Evolutionary conservation across 768 basidiomycete species (phyloP).

Genomic region (Boletus rubroflammeus): DNA sequence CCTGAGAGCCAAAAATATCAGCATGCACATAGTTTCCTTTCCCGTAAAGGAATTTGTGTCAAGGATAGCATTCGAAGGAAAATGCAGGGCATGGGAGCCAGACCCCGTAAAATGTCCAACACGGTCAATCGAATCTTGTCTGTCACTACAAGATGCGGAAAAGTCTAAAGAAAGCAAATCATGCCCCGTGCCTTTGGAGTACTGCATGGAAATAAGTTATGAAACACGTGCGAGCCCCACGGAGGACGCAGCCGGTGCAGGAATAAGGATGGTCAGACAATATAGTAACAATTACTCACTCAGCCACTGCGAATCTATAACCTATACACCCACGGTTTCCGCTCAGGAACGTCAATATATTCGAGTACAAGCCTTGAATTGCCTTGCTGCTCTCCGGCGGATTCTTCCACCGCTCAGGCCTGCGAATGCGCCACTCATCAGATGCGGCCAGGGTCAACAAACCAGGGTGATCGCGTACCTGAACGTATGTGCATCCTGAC

Average conservation of each 20-base stretch:
- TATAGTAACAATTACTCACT: slow-evolving; percentile 41
- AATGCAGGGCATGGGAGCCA: slow-evolving; percentile 2
- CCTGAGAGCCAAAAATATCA: slow-evolving; percentile 36
- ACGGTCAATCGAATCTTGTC: slow-evolving; percentile 4
- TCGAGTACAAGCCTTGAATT: slow-evolving; percentile 51
- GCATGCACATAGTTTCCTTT: not conserved
- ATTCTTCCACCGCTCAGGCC: slow-evolving; percentile 52
- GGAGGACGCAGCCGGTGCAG: slow-evolving; percentile 3
- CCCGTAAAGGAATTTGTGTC: not conserved
- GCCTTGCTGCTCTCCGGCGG: slow-evolving; percentile 35
- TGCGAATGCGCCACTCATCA: slow-evolving; percentile 28
- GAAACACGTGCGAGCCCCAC: slow-evolving; percentile 7
- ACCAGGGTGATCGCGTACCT: slow-evolving; percentile 36
- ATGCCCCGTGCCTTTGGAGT: slow-evolving; percentile 8
- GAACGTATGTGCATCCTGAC: slow-evolving; percentile 61
- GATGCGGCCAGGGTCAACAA: slow-evolving; percentile 20
- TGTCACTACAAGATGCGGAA: slow-evolving; percentile 6
- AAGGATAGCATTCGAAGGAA: not conserved
- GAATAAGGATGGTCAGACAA: slow-evolving; percentile 5
- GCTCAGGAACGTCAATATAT: slow-evolving; percentile 54
- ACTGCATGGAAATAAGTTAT: slow-evolving; percentile 4
- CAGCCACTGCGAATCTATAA: slow-evolving; percentile 55
- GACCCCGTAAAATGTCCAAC: not conserved
- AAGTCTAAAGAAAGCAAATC: slow-evolving; percentile 24
- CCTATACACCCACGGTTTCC: slow-evolving; percentile 62